phyloP scores from a whole-genome alignment of 2,329 filamentous ascomycete genomes.

The Bimuria novae-zelandiae region DNA sequence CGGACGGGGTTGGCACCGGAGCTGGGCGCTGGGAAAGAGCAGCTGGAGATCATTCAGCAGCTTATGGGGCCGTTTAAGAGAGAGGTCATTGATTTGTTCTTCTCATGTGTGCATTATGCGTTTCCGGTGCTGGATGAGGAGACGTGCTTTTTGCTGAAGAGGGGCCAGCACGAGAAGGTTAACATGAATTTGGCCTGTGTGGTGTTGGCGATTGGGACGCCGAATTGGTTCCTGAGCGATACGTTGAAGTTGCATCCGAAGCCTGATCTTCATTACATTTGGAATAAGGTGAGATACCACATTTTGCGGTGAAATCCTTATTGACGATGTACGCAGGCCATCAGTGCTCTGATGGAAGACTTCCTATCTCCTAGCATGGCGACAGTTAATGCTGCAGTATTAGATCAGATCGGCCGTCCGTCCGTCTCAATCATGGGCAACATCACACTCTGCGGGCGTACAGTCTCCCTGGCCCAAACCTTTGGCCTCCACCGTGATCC shows the following conservation, averaged over 20 bases:
- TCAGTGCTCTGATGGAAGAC: slow-evolving; percentile 49
- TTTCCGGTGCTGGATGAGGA: slow-evolving; percentile 50
- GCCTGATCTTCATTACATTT: slow-evolving; percentile 47
- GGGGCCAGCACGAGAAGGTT: slow-evolving; percentile 40
- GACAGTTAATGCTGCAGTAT: slow-evolving; percentile 46
- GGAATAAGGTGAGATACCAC: slow-evolving; percentile 39
- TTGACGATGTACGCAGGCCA: slow-evolving; percentile 24
- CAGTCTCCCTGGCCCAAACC: slow-evolving; percentile 59
- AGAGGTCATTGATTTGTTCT: slow-evolving; percentile 54
- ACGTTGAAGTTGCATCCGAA: slow-evolving; percentile 41
- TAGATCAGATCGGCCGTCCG: slow-evolving; percentile 49
- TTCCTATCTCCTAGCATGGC: slow-evolving; percentile 48
- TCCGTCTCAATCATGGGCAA: slow-evolving; percentile 52
- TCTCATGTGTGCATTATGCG: slow-evolving; percentile 41
- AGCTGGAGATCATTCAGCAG: slow-evolving; percentile 49
- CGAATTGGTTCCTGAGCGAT: slow-evolving; percentile 45
- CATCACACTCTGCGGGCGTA: slow-evolving; percentile 58
- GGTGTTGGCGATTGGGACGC: slow-evolving; percentile 45
- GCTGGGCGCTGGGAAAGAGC: slow-evolving; percentile 42
- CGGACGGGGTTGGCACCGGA: slow-evolving; percentile 50
- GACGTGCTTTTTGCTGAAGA: slow-evolving; percentile 40
- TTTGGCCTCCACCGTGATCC: slow-evolving; percentile 62
- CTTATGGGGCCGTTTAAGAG: slow-evolving; percentile 45
- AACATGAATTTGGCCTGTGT: slow-evolving; percentile 47
- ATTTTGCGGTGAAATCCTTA: neutral